phyloP scores from a whole-genome alignment of 257 asterid species.

The Gynochthodes officinalis region DNA sequence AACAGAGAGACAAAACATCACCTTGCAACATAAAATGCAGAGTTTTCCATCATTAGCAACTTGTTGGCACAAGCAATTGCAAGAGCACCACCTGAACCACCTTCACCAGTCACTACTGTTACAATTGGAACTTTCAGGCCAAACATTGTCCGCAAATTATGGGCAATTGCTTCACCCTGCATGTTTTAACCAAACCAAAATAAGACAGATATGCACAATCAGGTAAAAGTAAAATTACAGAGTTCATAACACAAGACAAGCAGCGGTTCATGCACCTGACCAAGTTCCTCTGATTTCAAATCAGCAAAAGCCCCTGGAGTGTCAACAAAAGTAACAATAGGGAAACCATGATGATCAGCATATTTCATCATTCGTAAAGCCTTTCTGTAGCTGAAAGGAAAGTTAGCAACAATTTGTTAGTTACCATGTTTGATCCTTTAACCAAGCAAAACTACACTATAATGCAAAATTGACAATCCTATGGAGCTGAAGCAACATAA shows the following conservation, averaged over 20 bases:
- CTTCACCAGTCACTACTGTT: constrained; percentile 53
- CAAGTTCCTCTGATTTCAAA: constrained; percentile 52
- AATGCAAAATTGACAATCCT: neutral
- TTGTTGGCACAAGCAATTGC: constrained; percentile 56
- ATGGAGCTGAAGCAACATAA: neutral
- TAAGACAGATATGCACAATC: neutral
- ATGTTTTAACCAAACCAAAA: constrained; percentile 7
- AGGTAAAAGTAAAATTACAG: neutral
- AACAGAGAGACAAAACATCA: constrained; percentile 10
- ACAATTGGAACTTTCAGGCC: constrained; percentile 52
- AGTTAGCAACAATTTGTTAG: neutral
- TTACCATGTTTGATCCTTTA: neutral
- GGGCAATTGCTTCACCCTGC: constrained; percentile 61
- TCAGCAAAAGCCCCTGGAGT: constrained; percentile 54
- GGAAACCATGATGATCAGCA: constrained; percentile 53
- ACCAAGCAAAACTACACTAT: neutral
- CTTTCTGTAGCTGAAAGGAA: constrained; percentile 35
- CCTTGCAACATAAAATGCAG: constrained; percentile 62
- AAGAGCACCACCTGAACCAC: constrained; percentile 63
- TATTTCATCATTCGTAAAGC: constrained; percentile 48
- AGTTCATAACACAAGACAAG: neutral
- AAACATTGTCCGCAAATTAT: constrained; percentile 53
- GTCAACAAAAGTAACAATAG: constrained; percentile 48
- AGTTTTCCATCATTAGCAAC: constrained; percentile 50
- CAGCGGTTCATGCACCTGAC: constrained; percentile 28